A percentile compares a stretch with the other conserved stretches of the same genome.
Conservation (phyloP, 2,329 filamentous ascomycete genomes). For the Orbilia blumenaviensis region DNA sequence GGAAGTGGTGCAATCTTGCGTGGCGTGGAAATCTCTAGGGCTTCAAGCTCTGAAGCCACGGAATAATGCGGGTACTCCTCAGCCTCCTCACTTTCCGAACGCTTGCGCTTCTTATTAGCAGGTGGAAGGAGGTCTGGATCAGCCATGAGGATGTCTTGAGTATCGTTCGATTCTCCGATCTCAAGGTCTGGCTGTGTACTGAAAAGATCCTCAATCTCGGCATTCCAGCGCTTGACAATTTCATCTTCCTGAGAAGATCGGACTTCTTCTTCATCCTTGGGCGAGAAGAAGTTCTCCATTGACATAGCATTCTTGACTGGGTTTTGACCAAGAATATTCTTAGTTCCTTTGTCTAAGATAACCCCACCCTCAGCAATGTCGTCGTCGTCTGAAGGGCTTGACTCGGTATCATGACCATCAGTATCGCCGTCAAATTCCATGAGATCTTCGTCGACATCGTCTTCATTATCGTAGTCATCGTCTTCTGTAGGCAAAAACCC, state of each 20-base stretch:
- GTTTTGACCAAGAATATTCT: constrained; percentile 10
- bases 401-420: constrained; percentile 42
- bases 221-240: neutral
- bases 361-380: constrained; percentile 35
- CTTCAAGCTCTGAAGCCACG: neutral
- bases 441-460: constrained; percentile 44
- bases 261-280: constrained; percentile 23
- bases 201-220: constrained; percentile 14
- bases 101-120: constrained; percentile 44
- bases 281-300: constrained; percentile 53
- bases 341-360: neutral
- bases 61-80: neutral
- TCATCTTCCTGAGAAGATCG: constrained; percentile 1
- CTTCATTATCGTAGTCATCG: constrained; percentile 50
- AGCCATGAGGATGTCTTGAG: neutral
- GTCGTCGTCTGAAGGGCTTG: constrained; percentile 10
- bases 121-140: constrained; percentile 3
- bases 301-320: constrained; percentile 51
- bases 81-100: constrained; percentile 19
- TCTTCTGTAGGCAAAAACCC: constrained; percentile 24
- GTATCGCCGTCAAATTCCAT: constrained; percentile 46
- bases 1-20: constrained; percentile 35
- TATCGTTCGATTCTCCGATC: neutral
- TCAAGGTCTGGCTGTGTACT: neutral
- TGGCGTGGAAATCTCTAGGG: neutral